A percentile compares a stretch with the other conserved stretches of the same genome.
These are phyloP conservation scores for Penicillium sp. DNA, from an alignment of 2,329 filamentous ascomycete species.

Conservation along the genomic window DNA sequence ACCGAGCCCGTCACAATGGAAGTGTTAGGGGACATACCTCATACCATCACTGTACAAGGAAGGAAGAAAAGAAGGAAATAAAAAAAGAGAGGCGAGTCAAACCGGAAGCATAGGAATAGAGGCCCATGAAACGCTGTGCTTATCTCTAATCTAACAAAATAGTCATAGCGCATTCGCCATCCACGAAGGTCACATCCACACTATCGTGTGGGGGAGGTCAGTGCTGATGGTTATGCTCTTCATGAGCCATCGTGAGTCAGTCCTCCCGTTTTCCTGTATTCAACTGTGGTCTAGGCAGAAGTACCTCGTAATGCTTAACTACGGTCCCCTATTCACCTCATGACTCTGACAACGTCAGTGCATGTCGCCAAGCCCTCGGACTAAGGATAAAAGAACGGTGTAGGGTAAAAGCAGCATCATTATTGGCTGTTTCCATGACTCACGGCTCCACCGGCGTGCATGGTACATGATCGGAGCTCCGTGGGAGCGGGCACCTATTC, in stretches of 20 bases:
- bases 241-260: slow-evolving; percentile 4
- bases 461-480: slow-evolving; percentile 1
- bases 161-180: slow-evolving; percentile 1
- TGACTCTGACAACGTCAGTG: background rate
- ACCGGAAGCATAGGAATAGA: too few species aligned
- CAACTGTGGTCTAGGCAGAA: background rate
- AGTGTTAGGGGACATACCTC: slow-evolving; percentile 24
- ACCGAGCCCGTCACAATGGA: slow-evolving; percentile 24
- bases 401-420: background rate
- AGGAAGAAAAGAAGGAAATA: background rate
- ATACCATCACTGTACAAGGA: background rate
- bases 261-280: background rate
- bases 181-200: slow-evolving; percentile 1
- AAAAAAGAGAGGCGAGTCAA: too few species aligned
- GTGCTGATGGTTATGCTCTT: background rate
- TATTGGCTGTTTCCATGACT: slow-evolving; percentile 11
- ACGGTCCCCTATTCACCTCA: background rate
- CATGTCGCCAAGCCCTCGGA: background rate
- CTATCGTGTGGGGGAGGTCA: background rate
- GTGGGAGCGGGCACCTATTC: background rate
- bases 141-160: background rate
- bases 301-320: background rate
- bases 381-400: slow-evolving; percentile 9
- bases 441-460: slow-evolving; percentile 4
- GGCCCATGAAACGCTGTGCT: background rate